phyloP scores from a whole-genome alignment of 1,139 yeast species.

The Suhomyces coccinellae region DNA sequence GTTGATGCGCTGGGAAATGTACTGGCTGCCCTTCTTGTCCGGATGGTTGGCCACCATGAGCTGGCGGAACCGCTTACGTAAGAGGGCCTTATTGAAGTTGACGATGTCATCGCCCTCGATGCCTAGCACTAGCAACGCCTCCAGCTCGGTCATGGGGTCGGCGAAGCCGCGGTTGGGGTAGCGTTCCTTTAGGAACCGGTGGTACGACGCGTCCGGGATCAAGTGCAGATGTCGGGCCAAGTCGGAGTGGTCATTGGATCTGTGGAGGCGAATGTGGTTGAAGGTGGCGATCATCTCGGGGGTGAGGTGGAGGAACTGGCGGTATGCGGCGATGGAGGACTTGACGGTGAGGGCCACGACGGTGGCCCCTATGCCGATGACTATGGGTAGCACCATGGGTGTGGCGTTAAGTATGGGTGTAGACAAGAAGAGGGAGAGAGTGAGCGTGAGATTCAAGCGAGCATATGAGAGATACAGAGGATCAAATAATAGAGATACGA shows the following conservation, averaged over 20 bases:
- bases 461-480: neutral
- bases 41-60: conserved; percentile 75
- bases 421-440: neutral
- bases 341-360: conserved; percentile 52
- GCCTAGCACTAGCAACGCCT: conserved; percentile 57
- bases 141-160: conserved; percentile 57
- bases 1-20: conserved; percentile 70
- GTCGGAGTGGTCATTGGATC: conserved; percentile 8
- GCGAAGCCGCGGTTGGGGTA: conserved; percentile 53
- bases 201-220: conserved; percentile 21
- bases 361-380: conserved; percentile 59
- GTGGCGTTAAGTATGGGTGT: neutral
- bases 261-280: conserved; percentile 40
- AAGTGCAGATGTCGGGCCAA: conserved; percentile 14
- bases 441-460: neutral
- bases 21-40: conserved; percentile 73
- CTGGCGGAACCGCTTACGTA: conserved; percentile 58
- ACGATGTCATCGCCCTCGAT: conserved; percentile 54
- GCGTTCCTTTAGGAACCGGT: conserved; percentile 25
- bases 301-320: conserved; percentile 45
- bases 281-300: conserved; percentile 58
- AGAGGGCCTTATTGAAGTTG: conserved; percentile 40
- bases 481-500: no score
- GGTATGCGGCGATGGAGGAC: conserved; percentile 48
- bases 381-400: conserved; percentile 52